Base-by-base conservation (phyloP, 129 eudicot genomes). In the Cynara cardunculus region DNA sequence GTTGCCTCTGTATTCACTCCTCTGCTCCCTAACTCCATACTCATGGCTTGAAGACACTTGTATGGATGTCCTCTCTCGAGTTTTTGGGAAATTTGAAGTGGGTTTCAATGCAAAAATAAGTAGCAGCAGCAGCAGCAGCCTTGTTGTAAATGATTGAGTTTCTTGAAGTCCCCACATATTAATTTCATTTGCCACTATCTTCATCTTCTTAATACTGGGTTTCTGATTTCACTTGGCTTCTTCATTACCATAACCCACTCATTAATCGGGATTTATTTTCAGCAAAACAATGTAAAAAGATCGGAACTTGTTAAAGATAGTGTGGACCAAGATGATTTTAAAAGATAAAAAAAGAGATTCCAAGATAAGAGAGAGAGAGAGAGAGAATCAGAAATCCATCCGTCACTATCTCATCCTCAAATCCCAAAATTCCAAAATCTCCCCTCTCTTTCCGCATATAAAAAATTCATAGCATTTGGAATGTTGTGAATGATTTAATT, bases 21-120 rank as follows among this genome's bases (percentile, higher is more conserved):
- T 76, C 21, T 81, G 39, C 72, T 70, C 22, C 78, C 73, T 35
- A 61, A 71, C 28, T 70, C 86, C 82, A 82, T 76, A 30, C 77
- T 35, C 67, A 39, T 28, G 22, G 4, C 59, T 64, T 73, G 26
- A 26, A 16, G 12, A 28, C 59, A 72, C 41, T 78, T 80, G 31
- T 77, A 30, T 61, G 34, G 19, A 64, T 35, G 73, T 72, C 44
- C 76, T 32, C 25, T 81, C 53, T 80, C 37, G 34, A 73, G 22
- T 56, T 71, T 34, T 59, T 74, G n/a, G 10, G 16, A 44, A 71
- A 85, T 24, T 9, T 81, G 79, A 85, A 56, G 28, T 74, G 78
- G 81, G 81, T 67, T 49, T 56, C 11, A 1, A 7, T 21, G 27
- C 73, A 49, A 16, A 71, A 72, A 35, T 71, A 49, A 16, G 72